phyloP scores from a whole-genome alignment of 2,329 filamentous ascomycete genomes.

The Malbranchea zuffiana region DNA sequence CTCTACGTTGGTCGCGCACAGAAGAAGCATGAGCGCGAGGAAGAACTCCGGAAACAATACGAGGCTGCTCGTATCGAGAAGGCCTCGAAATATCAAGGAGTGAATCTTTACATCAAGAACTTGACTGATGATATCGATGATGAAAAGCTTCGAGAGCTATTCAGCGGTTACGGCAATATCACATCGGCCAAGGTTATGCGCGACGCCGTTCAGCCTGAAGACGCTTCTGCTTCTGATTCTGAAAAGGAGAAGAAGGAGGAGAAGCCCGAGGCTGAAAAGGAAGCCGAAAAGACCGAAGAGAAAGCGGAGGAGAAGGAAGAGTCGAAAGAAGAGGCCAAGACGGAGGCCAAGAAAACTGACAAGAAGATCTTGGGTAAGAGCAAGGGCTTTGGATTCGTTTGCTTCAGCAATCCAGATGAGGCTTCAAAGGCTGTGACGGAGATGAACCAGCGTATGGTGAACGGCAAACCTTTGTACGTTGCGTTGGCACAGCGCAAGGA shows the following conservation, averaged over 20 bases:
- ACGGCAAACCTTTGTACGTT: conserved; percentile 93
- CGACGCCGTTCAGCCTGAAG: conserved; percentile 45
- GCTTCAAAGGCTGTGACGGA: conserved; percentile 98
- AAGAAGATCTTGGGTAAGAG: conserved; percentile 79
- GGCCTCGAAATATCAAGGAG: conserved; percentile 97
- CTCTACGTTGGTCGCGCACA: conserved; percentile 96
- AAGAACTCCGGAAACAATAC: conserved; percentile 97
- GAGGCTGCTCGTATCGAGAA: conserved; percentile 96
- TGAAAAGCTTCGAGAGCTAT: conserved; percentile 91
- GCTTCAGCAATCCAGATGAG: conserved; percentile 98
- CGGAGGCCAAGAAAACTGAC: conserved; percentile 44
- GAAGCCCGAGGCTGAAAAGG: conserved; percentile 41
- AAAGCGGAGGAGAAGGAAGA: conserved; percentile 26
- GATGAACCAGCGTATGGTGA: conserved; percentile 99
- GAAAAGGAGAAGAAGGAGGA: conserved; percentile 43
- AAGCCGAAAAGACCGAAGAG: conserved; percentile 41
- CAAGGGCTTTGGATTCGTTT: conserved; percentile 99
- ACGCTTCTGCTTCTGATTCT: conserved; percentile 37
- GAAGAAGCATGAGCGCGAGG: conserved; percentile 99
- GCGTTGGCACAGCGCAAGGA: conserved; percentile 98
- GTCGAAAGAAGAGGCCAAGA: conserved; percentile 33
- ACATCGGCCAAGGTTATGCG: conserved; percentile 99
- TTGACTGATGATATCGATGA: conserved; percentile 93
- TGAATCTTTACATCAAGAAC: conserved; percentile 99
- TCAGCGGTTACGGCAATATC: conserved; percentile 82